Percentiles rank a stretch among this genome's conserved stretches.
phyloP scores from a whole-genome alignment of 495 filamentous ascomycete genomes.

The Lophiotrema nucula region DNA sequence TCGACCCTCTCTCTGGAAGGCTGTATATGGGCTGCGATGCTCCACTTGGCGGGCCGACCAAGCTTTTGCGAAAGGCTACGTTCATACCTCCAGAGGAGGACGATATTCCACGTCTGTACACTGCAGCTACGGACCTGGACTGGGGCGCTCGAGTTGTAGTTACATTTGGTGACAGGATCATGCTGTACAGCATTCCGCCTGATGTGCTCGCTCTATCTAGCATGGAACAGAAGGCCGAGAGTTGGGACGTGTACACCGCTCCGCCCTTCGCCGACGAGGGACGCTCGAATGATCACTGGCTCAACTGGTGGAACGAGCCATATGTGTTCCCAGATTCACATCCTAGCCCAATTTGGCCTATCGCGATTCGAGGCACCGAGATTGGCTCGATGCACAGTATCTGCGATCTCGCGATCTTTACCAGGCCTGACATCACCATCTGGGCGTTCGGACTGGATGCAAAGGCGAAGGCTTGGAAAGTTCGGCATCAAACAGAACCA shows the following conservation, averaged over 20 bases:
- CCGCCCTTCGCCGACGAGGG: slow-evolving; percentile 7
- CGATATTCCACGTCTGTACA: slow-evolving; percentile 48
- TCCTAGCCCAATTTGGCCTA: slow-evolving; percentile 21
- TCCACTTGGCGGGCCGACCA: slow-evolving; percentile 56
- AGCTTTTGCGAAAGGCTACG: slow-evolving; percentile 51
- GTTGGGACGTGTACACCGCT: slow-evolving; percentile 16
- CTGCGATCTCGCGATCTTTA: slow-evolving; percentile 28
- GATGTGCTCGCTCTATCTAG: slow-evolving; percentile 51
- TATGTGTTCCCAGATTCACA: neutral
- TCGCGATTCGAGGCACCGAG: slow-evolving; percentile 19
- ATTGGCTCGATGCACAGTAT: slow-evolving; percentile 22
- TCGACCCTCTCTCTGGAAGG: slow-evolving; percentile 57
- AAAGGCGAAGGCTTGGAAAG: slow-evolving; percentile 16
- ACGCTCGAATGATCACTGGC: slow-evolving; percentile 21
- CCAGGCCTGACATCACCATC: slow-evolving; percentile 24
- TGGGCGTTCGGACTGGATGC: slow-evolving; percentile 31
- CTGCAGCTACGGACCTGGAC: slow-evolving; percentile 56
- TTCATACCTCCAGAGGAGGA: slow-evolving; percentile 42
- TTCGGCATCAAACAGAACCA: slow-evolving; percentile 3
- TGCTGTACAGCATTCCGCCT: slow-evolving; percentile 62
- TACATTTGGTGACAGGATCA: slow-evolving; percentile 53
- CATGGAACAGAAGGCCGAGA: slow-evolving; percentile 25
- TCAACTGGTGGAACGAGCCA: slow-evolving; percentile 23
- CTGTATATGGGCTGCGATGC: slow-evolving; percentile 69
- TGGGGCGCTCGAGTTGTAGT: slow-evolving; percentile 65